Evolutionary conservation across 164 flowering plant species (phyloP).

Genomic region (Magnolia changhungtana): DNA sequence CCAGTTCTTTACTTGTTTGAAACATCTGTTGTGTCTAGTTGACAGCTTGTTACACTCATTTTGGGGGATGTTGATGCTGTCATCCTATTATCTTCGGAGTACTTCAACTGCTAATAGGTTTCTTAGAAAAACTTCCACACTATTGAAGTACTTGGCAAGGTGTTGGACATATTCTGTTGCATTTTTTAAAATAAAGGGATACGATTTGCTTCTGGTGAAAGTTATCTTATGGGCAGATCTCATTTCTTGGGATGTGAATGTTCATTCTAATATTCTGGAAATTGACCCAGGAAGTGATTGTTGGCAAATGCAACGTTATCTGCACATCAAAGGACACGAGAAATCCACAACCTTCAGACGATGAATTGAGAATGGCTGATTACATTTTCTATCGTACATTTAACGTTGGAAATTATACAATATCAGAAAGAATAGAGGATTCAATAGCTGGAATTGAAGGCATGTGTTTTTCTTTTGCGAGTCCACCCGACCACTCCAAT

Average conservation of each 20-base stretch:
- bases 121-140: too few relatives aligned
- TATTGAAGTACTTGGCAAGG: too few relatives aligned
- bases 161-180: too few relatives aligned
- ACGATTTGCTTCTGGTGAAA: too few relatives aligned
- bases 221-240: too few relatives aligned
- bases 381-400: slow-evolving; percentile 65
- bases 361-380: slow-evolving; percentile 59
- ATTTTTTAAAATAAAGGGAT: too few relatives aligned
- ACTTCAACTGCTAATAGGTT: too few relatives aligned
- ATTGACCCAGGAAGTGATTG: slow-evolving; percentile 61
- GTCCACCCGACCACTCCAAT: neutral
- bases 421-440: slow-evolving; percentile 52
- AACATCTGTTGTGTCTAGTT: too few relatives aligned
- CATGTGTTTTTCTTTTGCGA: slow-evolving; percentile 13
- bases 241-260: neutral
- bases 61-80: too few relatives aligned
- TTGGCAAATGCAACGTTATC: slow-evolving; percentile 79
- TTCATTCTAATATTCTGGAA: neutral
- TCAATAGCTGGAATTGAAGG: slow-evolving; percentile 63
- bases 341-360: slow-evolving; percentile 72
- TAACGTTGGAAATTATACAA: slow-evolving; percentile 46
- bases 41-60: too few relatives aligned
- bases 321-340: slow-evolving; percentile 72
- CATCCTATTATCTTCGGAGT: too few relatives aligned
- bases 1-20: too few relatives aligned